Conservation (phyloP, 2,329 filamentous ascomycete species). For the Nothophoma quercina region DNA sequence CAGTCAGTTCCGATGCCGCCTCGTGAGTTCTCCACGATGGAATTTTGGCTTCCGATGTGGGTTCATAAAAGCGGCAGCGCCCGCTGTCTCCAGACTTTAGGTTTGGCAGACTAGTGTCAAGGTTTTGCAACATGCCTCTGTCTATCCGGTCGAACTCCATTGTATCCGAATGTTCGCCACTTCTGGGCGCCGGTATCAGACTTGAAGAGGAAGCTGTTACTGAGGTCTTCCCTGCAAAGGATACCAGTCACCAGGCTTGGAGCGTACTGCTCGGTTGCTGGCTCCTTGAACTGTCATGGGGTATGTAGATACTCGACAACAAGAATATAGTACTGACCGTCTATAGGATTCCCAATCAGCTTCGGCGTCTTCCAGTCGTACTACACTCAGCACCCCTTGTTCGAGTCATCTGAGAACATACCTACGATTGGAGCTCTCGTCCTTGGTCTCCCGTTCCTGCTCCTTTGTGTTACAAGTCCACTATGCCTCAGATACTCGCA, state of each 20-base stretch:
- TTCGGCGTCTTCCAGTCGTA: not conserved
- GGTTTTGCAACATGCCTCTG: not conserved
- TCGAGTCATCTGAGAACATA: not conserved
- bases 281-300: not conserved
- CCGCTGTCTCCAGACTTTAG: not conserved
- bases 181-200: no score
- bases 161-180: not conserved
- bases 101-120: not conserved
- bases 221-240: not conserved
- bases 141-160: not conserved
- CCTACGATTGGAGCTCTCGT: not conserved
- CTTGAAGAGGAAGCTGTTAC: not conserved
- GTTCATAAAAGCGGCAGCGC: not conserved
- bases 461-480: not conserved
- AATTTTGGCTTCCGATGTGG: not conserved
- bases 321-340: no score
- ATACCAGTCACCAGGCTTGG: not conserved
- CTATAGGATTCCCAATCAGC: not conserved
- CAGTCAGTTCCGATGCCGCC: not conserved
- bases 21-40: not conserved
- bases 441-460: not conserved
- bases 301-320: no score
- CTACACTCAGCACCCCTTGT: not conserved
- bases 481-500: not conserved
- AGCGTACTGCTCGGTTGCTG: not conserved